Conservation (phyloP, 768 basidiomycete genomes). For the Clitopilus hobsonii region DNA sequence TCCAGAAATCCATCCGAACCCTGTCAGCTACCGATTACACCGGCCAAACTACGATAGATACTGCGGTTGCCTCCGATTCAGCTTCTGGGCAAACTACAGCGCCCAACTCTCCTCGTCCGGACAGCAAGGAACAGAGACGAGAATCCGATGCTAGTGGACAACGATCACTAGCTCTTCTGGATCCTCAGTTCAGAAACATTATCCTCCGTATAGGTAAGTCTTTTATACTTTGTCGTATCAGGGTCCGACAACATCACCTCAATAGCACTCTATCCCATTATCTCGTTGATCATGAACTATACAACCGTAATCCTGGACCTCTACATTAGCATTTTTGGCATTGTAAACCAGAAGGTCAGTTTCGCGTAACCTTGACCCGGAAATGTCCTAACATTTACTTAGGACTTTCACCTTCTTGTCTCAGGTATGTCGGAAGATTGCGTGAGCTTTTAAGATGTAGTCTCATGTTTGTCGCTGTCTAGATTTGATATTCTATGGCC, state of each 20-base stretch:
- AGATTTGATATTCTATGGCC: conserved; percentile 6
- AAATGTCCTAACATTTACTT: neutral
- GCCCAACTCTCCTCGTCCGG: neutral
- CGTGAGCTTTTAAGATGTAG: neutral
- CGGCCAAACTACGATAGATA: neutral
- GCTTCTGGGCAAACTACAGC: neutral
- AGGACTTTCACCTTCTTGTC: neutral
- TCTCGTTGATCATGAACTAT: conserved; percentile 6
- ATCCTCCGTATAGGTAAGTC: conserved; percentile 5
- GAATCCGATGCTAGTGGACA: neutral
- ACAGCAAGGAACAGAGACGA: neutral
- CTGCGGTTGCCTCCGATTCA: neutral
- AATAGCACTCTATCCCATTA: conserved; percentile 7
- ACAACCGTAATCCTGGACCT: conserved; percentile 7
- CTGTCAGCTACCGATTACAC: neutral
- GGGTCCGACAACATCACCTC: neutral
- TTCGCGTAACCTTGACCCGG: neutral
- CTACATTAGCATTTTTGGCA: conserved; percentile 1
- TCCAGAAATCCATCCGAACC: conserved; percentile 1
- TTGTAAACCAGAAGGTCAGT: neutral
- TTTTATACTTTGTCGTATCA: neutral
- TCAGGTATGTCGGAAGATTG: neutral
- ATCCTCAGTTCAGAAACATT: conserved; percentile 3
- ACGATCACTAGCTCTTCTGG: neutral
- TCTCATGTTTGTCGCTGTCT: neutral